Percentiles rank a stretch among this genome's conserved stretches.
Conservation (phyloP, 1,284 basidiomycete species). For the Lignosus rhinocerotis region DNA sequence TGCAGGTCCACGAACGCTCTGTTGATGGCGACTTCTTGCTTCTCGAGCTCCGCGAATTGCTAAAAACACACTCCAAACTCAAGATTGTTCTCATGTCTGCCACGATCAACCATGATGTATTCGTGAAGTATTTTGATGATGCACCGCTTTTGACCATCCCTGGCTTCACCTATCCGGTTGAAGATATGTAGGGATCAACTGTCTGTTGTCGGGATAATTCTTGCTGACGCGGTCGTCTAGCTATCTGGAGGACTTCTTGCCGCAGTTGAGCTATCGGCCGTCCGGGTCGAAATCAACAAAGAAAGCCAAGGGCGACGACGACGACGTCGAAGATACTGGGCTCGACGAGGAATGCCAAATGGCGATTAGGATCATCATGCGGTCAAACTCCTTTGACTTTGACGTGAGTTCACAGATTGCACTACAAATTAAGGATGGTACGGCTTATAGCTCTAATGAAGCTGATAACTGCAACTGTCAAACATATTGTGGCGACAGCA, state of each 20-base stretch:
- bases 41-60: conserved; percentile 80
- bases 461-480: conserved; percentile 70
- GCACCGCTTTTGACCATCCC: conserved; percentile 86
- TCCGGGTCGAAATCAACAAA: conserved; percentile 34
- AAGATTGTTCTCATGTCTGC: conserved; percentile 89
- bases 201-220: background rate
- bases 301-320: conserved; percentile 35
- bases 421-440: background rate
- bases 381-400: conserved; percentile 74
- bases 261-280: conserved; percentile 51
- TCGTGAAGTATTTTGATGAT: conserved; percentile 77
- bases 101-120: conserved; percentile 87
- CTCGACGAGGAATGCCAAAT: conserved; percentile 55
- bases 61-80: conserved; percentile 69
- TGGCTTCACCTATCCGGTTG: conserved; percentile 80
- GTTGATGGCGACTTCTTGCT: conserved; percentile 90
- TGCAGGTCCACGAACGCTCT: conserved; percentile 85
- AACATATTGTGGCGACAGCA: conserved; percentile 61
- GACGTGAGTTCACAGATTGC: conserved; percentile 41
- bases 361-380: conserved; percentile 63
- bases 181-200: conserved; percentile 58
- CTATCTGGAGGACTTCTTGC: conserved; percentile 81
- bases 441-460: conserved; percentile 29
- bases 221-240: conserved; percentile 36
- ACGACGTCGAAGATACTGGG: conserved; percentile 53